Percentiles rank a stretch among this genome's conserved stretches.
Conservation (phyloP, 192 early-diverging fungal genomes). For the Umbelopsis sp. region DNA sequence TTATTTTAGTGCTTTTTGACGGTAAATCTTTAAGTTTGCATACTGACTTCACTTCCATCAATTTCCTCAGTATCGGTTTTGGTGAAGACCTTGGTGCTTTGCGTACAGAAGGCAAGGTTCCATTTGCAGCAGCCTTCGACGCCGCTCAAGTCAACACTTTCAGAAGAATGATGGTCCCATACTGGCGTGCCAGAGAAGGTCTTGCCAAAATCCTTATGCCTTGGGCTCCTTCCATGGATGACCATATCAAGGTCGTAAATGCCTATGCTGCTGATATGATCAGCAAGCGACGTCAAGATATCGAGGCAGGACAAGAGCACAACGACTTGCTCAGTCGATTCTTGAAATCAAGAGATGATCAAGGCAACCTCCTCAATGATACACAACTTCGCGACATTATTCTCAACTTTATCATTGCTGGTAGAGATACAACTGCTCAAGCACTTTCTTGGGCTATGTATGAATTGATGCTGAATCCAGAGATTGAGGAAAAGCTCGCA, state of each 20-base stretch:
- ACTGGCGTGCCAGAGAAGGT: slow-evolving; percentile 7
- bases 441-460: slow-evolving; percentile 54
- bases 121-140: slow-evolving; percentile 54
- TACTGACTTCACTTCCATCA: background rate
- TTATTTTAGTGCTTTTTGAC: too few relatives aligned
- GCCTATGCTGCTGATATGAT: slow-evolving; percentile 31
- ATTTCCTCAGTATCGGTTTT: slow-evolving; percentile 36
- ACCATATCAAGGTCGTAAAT: slow-evolving; percentile 27
- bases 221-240: slow-evolving; percentile 5
- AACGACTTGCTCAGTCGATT: slow-evolving; percentile 34
- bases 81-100: slow-evolving; percentile 48
- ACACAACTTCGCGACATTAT: slow-evolving; percentile 36
- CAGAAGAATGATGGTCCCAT: slow-evolving; percentile 21
- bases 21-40: background rate
- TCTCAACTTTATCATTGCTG: slow-evolving; percentile 42
- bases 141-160: slow-evolving; percentile 41
- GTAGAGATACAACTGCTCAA: slow-evolving; percentile 51
- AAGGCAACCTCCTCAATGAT: slow-evolving; percentile 24
- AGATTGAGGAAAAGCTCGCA: slow-evolving; percentile 40
- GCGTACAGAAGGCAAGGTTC: slow-evolving; percentile 37
- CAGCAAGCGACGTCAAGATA: slow-evolving; percentile 23
- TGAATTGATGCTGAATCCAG: slow-evolving; percentile 37
- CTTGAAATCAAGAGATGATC: slow-evolving; percentile 31
- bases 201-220: slow-evolving; percentile 10
- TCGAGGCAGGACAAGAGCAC: slow-evolving; percentile 20